Conservation (phyloP, 768 basidiomycete species). For the Ephemerocybe angulata region DNA sequence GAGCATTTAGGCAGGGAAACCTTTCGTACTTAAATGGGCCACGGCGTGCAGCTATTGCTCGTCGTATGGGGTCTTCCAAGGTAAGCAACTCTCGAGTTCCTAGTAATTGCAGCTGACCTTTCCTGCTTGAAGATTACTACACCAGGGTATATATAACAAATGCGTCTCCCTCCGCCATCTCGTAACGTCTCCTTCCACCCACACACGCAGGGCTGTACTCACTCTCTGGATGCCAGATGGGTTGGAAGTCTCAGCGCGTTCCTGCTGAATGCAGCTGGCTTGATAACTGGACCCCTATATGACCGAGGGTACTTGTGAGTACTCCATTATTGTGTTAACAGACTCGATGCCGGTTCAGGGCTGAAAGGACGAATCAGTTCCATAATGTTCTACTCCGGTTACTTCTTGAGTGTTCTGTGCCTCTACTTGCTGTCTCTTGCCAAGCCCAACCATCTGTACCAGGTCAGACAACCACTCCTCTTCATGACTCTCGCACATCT, state of each 20-base stretch:
- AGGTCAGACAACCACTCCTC: slow-evolving; percentile 16
- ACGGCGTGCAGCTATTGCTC: slow-evolving; percentile 22
- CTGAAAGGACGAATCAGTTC: slow-evolving; percentile 14
- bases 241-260: slow-evolving; percentile 25
- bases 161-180: slow-evolving; percentile 18
- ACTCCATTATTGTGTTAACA: not conserved
- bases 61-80: slow-evolving; percentile 26
- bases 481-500: not conserved
- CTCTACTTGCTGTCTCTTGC: slow-evolving; percentile 32
- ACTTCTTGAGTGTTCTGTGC: slow-evolving; percentile 24
- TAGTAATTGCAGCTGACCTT: not conserved
- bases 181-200: slow-evolving; percentile 8
- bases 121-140: slow-evolving; percentile 21
- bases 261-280: slow-evolving; percentile 20
- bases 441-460: slow-evolving; percentile 27
- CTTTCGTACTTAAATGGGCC: too few species aligned
- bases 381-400: slow-evolving; percentile 27
- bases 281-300: slow-evolving; percentile 24
- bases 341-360: not conserved
- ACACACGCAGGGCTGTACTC: not conserved
- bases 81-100: not conserved
- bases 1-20: too few species aligned
- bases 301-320: slow-evolving; percentile 28
- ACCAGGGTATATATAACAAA: slow-evolving; percentile 21
- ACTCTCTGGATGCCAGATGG: slow-evolving; percentile 17